phyloP scores from a whole-genome alignment of 768 basidiomycete genomes.

The Solioccasus polychromus region DNA sequence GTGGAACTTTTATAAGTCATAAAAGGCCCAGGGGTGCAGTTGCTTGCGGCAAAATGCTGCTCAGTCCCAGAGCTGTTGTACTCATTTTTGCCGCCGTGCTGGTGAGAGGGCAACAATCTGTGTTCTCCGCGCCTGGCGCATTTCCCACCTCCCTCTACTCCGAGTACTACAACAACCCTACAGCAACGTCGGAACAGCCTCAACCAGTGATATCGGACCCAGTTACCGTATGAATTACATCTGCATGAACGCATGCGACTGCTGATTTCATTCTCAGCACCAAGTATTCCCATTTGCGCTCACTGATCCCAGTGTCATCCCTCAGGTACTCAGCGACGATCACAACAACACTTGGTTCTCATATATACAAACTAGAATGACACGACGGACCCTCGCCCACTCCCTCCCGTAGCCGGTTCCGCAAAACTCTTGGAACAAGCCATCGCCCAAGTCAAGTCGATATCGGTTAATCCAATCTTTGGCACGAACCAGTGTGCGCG shows the following conservation, averaged over 20 bases:
- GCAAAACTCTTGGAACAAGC: slow-evolving; percentile 49
- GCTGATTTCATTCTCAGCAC: slow-evolving; percentile 40
- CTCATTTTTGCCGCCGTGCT: slow-evolving; percentile 5
- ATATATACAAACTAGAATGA: slow-evolving; percentile 39
- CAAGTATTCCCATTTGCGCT: slow-evolving; percentile 55
- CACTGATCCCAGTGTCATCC: slow-evolving; percentile 61
- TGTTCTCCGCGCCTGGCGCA: slow-evolving; percentile 54
- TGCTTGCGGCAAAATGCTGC: slow-evolving; percentile 9
- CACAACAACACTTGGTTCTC: background rate
- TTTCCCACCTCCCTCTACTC: slow-evolving; percentile 66
- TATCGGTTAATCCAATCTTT: slow-evolving; percentile 52
- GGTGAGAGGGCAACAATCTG: slow-evolving; percentile 14
- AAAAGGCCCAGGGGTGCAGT: too few species aligned
- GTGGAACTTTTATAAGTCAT: too few species aligned
- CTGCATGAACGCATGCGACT: background rate
- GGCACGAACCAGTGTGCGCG: slow-evolving; percentile 51
- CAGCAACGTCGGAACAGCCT: slow-evolving; percentile 66
- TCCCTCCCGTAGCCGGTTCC: slow-evolving; percentile 55
- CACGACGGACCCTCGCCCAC: slow-evolving; percentile 59
- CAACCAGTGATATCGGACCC: slow-evolving; percentile 79
- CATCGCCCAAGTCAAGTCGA: slow-evolving; percentile 53
- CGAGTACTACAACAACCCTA: slow-evolving; percentile 71
- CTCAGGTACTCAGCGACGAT: slow-evolving; percentile 31
- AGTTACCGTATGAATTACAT: slow-evolving; percentile 46
- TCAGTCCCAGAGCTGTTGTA: slow-evolving; percentile 1